These are phyloP conservation scores for Suaeda aralocaspica DNA, from an alignment of 148 eudicot species.

Conservation along the genomic window DNA sequence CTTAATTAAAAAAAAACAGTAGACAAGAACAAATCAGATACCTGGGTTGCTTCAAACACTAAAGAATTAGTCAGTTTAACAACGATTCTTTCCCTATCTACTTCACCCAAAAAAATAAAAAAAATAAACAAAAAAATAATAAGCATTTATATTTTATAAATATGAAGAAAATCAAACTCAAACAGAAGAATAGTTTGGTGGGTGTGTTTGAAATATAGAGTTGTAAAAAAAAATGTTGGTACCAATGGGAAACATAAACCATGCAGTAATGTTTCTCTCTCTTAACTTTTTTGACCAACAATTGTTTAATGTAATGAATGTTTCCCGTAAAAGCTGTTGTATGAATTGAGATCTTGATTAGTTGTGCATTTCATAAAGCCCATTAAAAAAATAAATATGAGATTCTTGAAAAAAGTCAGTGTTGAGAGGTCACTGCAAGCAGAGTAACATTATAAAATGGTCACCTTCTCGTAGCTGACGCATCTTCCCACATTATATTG, in stretches of 20 bases:
- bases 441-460: not conserved
- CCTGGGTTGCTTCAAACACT: conserved; percentile 4
- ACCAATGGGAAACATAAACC: conserved; percentile 23
- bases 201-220: conserved; percentile 1
- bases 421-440: conserved; percentile 22
- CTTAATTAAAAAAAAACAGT: not conserved
- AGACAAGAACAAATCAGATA: conserved; percentile 3
- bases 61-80: not conserved
- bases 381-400: not conserved
- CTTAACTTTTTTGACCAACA: not conserved
- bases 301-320: conserved; percentile 15
- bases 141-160: no score
- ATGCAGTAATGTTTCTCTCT: conserved; percentile 5
- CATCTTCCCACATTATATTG: conserved; percentile 12
- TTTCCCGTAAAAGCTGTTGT: conserved; percentile 23
- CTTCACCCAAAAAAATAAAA: not conserved
- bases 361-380: conserved; percentile 5
- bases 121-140: not conserved
- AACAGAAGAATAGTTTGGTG: not conserved
- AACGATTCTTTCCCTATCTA: conserved; percentile 10
- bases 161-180: not conserved
- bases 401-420: conserved; percentile 23
- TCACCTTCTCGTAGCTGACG: not conserved
- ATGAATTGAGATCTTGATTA: no score
- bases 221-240: conserved; percentile 5